Percentiles rank a stretch among this genome's conserved stretches.
These are phyloP conservation scores for Ilyonectria destructans DNA, from an alignment of 2,329 filamentous ascomycete species.

Conservation along the genomic window DNA sequence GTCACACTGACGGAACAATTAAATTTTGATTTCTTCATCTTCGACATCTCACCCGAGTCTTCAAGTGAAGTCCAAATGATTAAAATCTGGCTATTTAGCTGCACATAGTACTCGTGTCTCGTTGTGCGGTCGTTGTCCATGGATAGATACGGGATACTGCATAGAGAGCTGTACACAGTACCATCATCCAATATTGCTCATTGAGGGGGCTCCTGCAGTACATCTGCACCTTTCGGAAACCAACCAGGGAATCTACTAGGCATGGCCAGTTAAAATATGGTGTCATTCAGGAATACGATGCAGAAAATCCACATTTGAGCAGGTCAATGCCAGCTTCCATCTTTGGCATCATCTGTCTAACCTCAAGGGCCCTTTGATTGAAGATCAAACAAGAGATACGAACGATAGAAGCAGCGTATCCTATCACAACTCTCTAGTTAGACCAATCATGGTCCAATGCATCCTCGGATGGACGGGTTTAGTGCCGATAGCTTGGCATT, in stretches of 20 bases:
- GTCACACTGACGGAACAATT: no score
- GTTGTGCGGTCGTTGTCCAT: not conserved
- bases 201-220: not conserved
- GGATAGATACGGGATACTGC: not conserved
- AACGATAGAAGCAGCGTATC: no score
- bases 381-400: no score
- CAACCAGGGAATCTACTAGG: not conserved
- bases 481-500: no score
- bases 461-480: no score
- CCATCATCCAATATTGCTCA: not conserved
- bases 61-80: not conserved
- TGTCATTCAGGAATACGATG: constrained; percentile 18
- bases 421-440: no score
- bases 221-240: not conserved
- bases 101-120: not conserved
- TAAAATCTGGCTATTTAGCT: not conserved
- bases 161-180: not conserved
- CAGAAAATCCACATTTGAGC: not conserved
- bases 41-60: not conserved
- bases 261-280: not conserved
- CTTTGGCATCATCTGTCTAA: not conserved
- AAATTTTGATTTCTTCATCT: no score
- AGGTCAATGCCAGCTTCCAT: not conserved
- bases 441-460: no score
- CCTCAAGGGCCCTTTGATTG: no score